A percentile compares a stretch with the other conserved stretches of the same genome.
Evolutionary conservation across 2,329 filamentous ascomycete genomes (phyloP).

Genomic region (Aureobasidium uvarum): DNA sequence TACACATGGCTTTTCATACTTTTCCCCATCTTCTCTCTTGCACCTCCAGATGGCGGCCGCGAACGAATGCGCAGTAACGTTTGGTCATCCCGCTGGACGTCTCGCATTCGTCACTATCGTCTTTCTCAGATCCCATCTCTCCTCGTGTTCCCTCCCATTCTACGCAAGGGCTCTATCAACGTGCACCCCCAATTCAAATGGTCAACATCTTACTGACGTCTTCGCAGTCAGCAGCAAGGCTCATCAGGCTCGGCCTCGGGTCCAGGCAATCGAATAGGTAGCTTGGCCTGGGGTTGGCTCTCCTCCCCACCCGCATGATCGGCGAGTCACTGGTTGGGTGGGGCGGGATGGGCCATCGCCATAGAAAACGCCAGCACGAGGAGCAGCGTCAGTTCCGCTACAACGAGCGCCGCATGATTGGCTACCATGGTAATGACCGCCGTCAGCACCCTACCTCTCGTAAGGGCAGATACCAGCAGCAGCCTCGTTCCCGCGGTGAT

Average conservation of each 20-base stretch:
- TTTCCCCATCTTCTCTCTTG: no score
- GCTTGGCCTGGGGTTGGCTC: background rate
- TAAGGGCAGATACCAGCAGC: background rate
- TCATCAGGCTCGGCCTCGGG: background rate
- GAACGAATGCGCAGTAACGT: no score
- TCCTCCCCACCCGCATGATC: background rate
- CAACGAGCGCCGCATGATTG: background rate
- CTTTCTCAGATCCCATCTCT: no score
- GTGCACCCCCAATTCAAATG: no score
- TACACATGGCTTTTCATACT: no score
- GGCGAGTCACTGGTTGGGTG: background rate
- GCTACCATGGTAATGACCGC: background rate
- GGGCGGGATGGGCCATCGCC: background rate
- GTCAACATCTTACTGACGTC: no score
- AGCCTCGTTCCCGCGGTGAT: background rate
- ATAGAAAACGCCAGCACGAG: conserved; percentile 27
- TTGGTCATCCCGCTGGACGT: no score
- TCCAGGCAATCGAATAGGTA: conserved; percentile 7
- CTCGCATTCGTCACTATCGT: no score
- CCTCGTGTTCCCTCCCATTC: no score
- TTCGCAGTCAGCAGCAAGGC: no score
- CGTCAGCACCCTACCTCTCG: background rate
- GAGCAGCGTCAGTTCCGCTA: conserved; percentile 5
- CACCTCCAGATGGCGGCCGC: no score
- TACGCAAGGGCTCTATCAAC: no score